Conservation (phyloP, 495 filamentous ascomycete species). For the Viridothelium virens region DNA sequence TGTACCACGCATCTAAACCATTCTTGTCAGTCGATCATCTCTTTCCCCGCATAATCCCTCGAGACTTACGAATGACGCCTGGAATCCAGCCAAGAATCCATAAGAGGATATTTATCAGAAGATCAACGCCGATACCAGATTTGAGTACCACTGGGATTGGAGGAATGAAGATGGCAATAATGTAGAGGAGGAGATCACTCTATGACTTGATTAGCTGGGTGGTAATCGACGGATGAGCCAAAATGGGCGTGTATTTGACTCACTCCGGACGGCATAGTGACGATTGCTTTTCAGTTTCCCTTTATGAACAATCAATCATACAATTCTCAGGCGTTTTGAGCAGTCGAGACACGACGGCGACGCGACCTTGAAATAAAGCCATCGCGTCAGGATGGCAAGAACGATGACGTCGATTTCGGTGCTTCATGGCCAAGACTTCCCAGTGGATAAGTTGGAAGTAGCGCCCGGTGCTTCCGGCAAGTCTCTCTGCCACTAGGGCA, state of each 20-base stretch:
- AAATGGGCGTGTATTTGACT: not conserved
- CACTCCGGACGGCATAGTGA: not conserved
- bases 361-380: not conserved
- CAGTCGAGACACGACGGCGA: not conserved
- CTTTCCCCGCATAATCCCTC: not conserved
- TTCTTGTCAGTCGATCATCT: not conserved
- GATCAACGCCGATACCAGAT: slow-evolving; percentile 24
- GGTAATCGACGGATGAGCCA: not conserved
- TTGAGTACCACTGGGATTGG: slow-evolving; percentile 28
- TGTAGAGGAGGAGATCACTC: slow-evolving; percentile 25
- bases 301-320: too few relatives aligned
- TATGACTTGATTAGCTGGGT: not conserved
- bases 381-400: not conserved
- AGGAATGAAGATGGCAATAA: slow-evolving; percentile 29
- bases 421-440: not conserved
- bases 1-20: not conserved
- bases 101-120: slow-evolving; percentile 30
- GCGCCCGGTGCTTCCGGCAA: too few relatives aligned
- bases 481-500: too few relatives aligned
- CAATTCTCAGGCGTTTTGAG: not conserved
- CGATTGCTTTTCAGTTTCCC: not conserved
- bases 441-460: not conserved
- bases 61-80: slow-evolving; percentile 23
- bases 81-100: slow-evolving; percentile 29
- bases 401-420: slow-evolving; percentile 2